Base-by-base conservation (phyloP, 345 rosid genomes). In the Zanthoxylum bungeanum region DNA sequence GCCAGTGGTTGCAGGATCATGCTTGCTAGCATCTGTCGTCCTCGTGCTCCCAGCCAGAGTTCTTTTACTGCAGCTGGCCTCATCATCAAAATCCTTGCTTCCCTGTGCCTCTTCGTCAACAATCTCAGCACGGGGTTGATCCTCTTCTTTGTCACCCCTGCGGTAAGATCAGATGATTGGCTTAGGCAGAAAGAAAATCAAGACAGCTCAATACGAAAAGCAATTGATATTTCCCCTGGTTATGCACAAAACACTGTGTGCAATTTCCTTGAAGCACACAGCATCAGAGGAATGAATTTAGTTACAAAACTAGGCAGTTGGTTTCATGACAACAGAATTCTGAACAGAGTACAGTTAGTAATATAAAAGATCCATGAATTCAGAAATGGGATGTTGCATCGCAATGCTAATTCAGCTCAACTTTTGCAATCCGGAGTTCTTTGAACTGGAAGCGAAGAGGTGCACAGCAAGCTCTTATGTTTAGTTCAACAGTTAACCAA, bases 61-160 rank as follows among this genome's bases (percentile, higher is more conserved):
- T 63, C 66, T 39, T 40, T 27, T 39, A 2, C 57, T 16, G 37
- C 30, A 30, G 61, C 76, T 70, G 37, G 68, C 66, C 74, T 78
- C 89, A 75, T 83, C 90, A 3, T 74, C 86, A 3, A 73, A 49
- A 64, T 46, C 75, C 72, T 81, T 91, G 80, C 74, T 75, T 71
- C 70, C 68, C 74, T 55, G 84, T 0, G 69, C 75, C 60, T 79
- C 88, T 75, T 85, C 81, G 12, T 85, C 83, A 0, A 70, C 85
- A 70, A 70, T 68, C 50, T 68, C 78, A 1, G 71, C 73, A 31
- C 17, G 25, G 47, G 44, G 40, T 73, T 67, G 71, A 73, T 81
- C 81, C 21, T 76, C 82, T 22, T 81, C 86, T 60, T 77, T 85
- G 52, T 83, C 87, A 65, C 91, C 90, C 68, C 90, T 87, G 75